Percentiles rank a stretch among this genome's conserved stretches.
These are phyloP conservation scores for Calonectria crousiana DNA, from an alignment of 2,329 filamentous ascomycete species.

Conservation along the genomic window DNA sequence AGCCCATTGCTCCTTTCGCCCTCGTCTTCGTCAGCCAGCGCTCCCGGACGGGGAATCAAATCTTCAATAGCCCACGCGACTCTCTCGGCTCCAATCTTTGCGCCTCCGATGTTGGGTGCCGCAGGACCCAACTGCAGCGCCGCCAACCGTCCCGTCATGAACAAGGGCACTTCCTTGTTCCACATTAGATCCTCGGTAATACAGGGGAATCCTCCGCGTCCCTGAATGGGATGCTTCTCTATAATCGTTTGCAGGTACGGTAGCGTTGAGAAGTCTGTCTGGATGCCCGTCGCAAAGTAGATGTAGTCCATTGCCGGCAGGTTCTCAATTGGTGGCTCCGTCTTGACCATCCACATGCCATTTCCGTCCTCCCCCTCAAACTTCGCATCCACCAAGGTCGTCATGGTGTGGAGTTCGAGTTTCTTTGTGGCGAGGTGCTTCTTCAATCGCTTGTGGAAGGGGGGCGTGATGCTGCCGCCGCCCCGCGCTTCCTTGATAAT, in stretches of 20 bases:
- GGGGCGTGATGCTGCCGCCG: conserved; percentile 81
- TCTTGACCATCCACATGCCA: conserved; percentile 57
- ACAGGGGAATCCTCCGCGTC: conserved; percentile 76
- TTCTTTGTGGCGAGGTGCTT: conserved; percentile 65
- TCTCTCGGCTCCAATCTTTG: conserved; percentile 78
- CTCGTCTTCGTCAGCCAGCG: conserved; percentile 27
- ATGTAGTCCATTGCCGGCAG: conserved; percentile 75
- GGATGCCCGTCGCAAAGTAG: conserved; percentile 81
- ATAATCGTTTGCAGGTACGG: conserved; percentile 72
- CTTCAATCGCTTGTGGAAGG: conserved; percentile 75
- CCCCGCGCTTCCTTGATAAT: conserved; percentile 76
- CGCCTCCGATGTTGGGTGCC: conserved; percentile 80
- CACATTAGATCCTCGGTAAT: conserved; percentile 83
- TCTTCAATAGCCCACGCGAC: conserved; percentile 79
- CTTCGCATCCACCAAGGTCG: conserved; percentile 62
- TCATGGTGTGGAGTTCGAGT: conserved; percentile 69
- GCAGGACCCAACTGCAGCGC: conserved; percentile 78
- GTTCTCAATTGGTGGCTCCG: conserved; percentile 62
- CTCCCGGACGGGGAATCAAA: conserved; percentile 46
- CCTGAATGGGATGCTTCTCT: conserved; percentile 70
- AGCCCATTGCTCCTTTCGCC: conserved; percentile 23
- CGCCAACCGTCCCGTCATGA: conserved; percentile 76
- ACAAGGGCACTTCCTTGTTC: conserved; percentile 78
- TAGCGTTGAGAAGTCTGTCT: conserved; percentile 71
- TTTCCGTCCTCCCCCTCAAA: conserved; percentile 60